Base-by-base conservation (phyloP, 1,284 basidiomycete genomes). In the Thecaphora thlaspeos region DNA sequence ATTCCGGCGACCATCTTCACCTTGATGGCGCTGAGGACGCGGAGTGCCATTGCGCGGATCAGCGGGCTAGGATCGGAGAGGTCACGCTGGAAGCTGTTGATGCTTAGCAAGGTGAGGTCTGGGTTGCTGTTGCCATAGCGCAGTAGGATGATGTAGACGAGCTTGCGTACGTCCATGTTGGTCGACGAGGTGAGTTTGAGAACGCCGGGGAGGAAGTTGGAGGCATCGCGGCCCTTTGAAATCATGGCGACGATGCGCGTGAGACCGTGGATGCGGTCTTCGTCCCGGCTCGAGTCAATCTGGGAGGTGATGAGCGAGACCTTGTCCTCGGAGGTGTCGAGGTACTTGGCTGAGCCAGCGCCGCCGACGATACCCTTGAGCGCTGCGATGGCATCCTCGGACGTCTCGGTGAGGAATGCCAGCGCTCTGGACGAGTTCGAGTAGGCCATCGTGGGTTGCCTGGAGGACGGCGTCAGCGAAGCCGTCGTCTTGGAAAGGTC, bases 1-100 rank as follows among this genome's bases (percentile, higher is more conserved):
- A 96, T 85, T 58, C 86, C 85, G 43, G 86, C 88, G 51, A 95
- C 90, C 82, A 90, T 88, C 4, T 87, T 86, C 2, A 95, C 88
- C 58, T 87, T 87, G 71, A 97, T 92, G 10, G 91, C 90, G 55
- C 90, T 91, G 41, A 97, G 82, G 1, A 96, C 91, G n/a, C 92
- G 84, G 41, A 96, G 80, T 3, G 91, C 90, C 91, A 95, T 95
- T 12, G 90, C 89, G n/a, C 80, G 76, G n/a, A 80, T 76, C 67
- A 97, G 85, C 0, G 95, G 94, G 56, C 88, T 95, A 9, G 87
- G 82, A 73, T 98, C 94, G 2, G 87, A 86, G 18, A 98, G 82
- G 80, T 99, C 95, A 78, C 92, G 91, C 80, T 99, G 95, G 77
- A 97, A 97, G 11, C 94, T 95, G 80, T 99, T 99, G 82, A 99